phyloP scores from a whole-genome alignment of 352 stramenopile genomes.

The Pythium utonaiense region DNA sequence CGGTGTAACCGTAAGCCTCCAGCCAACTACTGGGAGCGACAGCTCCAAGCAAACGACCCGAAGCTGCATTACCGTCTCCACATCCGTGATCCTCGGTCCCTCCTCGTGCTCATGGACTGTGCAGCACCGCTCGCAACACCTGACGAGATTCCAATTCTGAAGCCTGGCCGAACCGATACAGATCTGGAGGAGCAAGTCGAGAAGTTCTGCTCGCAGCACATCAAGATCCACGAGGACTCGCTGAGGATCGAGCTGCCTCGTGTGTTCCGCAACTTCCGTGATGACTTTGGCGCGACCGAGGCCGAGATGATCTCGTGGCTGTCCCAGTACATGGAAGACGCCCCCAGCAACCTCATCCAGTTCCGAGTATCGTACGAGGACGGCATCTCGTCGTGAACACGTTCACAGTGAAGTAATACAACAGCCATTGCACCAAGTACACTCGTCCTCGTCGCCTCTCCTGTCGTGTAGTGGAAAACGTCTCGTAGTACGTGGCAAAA shows the following conservation, averaged over 20 bases:
- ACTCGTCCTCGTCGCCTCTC: neutral
- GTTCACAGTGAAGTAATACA: neutral
- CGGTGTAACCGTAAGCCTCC: constrained; percentile 86
- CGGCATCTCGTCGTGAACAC: constrained; percentile 59
- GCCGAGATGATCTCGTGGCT: constrained; percentile 85
- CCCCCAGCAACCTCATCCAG: constrained; percentile 64
- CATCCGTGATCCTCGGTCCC: constrained; percentile 78
- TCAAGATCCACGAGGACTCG: constrained; percentile 52
- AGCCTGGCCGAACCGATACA: constrained; percentile 79
- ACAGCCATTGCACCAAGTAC: neutral
- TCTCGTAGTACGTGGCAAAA: constrained; percentile 1
- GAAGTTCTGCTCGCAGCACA: constrained; percentile 63
- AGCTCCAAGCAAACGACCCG: constrained; percentile 76
- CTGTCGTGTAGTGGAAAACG: neutral
- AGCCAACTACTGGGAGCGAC: constrained; percentile 84
- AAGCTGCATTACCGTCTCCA: constrained; percentile 84
- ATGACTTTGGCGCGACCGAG: constrained; percentile 85
- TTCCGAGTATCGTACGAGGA: constrained; percentile 72
- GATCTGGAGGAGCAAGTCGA: constrained; percentile 80
- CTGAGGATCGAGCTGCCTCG: constrained; percentile 67
- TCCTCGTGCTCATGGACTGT: constrained; percentile 81
- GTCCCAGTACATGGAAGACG: constrained; percentile 79
- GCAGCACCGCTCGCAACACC: constrained; percentile 54
- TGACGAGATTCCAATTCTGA: constrained; percentile 71
- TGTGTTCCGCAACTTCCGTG: constrained; percentile 78